A percentile compares a stretch with the other conserved stretches of the same genome.
Conservation (phyloP, 2,329 filamentous ascomycete genomes). For the Madurella fahalii region DNA sequence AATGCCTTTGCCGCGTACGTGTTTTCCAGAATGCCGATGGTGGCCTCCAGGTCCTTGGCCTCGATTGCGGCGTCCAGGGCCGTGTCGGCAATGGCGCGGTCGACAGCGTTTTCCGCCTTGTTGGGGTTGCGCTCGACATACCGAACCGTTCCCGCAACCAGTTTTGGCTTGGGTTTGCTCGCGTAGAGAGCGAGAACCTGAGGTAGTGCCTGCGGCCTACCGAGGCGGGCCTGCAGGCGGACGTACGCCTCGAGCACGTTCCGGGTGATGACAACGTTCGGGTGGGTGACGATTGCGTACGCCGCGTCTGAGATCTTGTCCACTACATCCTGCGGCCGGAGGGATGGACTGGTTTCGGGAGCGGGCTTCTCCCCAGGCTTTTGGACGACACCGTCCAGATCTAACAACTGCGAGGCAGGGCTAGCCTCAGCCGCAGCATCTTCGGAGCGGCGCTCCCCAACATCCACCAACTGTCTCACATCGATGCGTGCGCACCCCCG, state of each 20-base stretch:
- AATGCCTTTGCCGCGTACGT: slow-evolving; percentile 66
- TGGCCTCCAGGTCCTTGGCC: slow-evolving; percentile 70
- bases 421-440: slow-evolving; percentile 34
- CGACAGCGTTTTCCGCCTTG: slow-evolving; percentile 66
- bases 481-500: slow-evolving; percentile 44
- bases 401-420: slow-evolving; percentile 26
- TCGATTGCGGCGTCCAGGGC: slow-evolving; percentile 79
- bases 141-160: slow-evolving; percentile 54
- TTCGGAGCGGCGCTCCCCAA: slow-evolving; percentile 40
- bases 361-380: slow-evolving; percentile 10
- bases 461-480: slow-evolving; percentile 29
- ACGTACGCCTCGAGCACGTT: slow-evolving; percentile 71
- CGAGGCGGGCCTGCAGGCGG: slow-evolving; percentile 67
- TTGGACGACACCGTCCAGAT: slow-evolving; percentile 19
- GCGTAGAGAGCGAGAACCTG: slow-evolving; percentile 78
- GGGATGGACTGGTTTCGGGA: slow-evolving; percentile 1
- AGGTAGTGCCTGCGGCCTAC: slow-evolving; percentile 71
- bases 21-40: slow-evolving; percentile 69
- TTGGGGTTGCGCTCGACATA: slow-evolving; percentile 65
- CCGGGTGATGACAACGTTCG: slow-evolving; percentile 75
- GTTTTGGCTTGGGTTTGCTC: slow-evolving; percentile 68
- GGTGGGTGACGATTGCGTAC: slow-evolving; percentile 68
- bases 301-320: slow-evolving; percentile 55
- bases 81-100: slow-evolving; percentile 62
- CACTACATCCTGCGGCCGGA: slow-evolving; percentile 37